These are phyloP conservation scores for Prototheca wickerhamii DNA, from an alignment of 163 green algal species.

Conservation along the genomic window DNA sequence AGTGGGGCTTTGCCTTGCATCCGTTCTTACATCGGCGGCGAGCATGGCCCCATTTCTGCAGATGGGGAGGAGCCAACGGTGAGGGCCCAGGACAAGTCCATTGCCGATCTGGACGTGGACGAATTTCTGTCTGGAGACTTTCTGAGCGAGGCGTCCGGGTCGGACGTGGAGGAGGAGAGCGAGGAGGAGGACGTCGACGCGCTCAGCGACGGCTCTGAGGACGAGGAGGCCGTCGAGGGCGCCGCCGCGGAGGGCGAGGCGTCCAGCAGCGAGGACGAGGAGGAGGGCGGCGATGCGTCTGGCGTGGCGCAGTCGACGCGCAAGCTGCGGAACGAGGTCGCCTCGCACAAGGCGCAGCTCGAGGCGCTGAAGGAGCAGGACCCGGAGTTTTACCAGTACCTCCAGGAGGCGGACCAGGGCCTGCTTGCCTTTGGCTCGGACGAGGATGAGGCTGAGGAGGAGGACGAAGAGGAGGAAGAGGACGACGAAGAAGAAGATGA, in stretches of 20 bases:
- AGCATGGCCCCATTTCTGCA: too few species aligned
- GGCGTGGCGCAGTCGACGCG: neutral
- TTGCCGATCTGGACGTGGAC: constrained; percentile 25
- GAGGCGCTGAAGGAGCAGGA: constrained; percentile 47
- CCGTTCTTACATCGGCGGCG: too few species aligned
- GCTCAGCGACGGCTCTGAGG: neutral
- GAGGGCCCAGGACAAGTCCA: neutral
- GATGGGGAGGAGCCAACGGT: too few species aligned
- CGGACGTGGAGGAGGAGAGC: neutral
- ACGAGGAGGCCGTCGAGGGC: neutral
- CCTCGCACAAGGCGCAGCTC: constrained; percentile 38
- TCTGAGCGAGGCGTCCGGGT: neutral
- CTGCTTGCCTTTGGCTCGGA: constrained; percentile 73
- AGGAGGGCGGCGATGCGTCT: constrained; percentile 3
- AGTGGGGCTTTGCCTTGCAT: too few species aligned
- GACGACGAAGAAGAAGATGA: neutral
- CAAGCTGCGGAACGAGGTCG: constrained; percentile 12
- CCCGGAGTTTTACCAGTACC: constrained; percentile 65
- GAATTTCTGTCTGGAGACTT: constrained; percentile 20
- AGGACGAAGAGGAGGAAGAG: constrained; percentile 11
- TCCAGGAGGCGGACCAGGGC: constrained; percentile 67
- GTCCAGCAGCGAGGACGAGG: neutral
- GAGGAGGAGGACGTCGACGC: neutral
- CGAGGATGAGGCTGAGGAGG: constrained; percentile 9
- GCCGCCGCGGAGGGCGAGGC: neutral